Base-by-base conservation (phyloP, 2,329 filamentous ascomycete genomes). In the Trichoderma sp. region DNA sequence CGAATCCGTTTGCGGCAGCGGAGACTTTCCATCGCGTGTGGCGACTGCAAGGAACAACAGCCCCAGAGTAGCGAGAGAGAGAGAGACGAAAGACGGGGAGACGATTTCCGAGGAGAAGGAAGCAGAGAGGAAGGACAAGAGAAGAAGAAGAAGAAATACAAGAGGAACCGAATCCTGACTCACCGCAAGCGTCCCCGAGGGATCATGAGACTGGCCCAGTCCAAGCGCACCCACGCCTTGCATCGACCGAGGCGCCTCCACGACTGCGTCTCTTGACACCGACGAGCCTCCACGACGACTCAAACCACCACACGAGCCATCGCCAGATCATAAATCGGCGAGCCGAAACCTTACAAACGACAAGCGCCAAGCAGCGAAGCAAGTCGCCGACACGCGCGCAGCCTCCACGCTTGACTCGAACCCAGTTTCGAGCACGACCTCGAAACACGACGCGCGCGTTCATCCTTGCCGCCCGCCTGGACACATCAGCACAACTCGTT, bases 191-290 rank as follows among this genome's bases (percentile, higher is more conserved):
- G 5, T 28, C 24, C 47, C 30, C 28, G 26, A 50, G 57, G 52
- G 63, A 65, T 45, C 57, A 65, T 65, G 63, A 43, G 63, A 65
- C 55, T n/a, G 34, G 48, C 48, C 55, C 45, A 48, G 54, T 26
- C 45, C 14, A 26, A 60, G 50, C 50, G 30, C 50, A 52, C 4
- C 26, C 17, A 30, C 47, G 41, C 61, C 64, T 58, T 61, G 26
- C 51, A 60, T 34, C 54, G 43, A 60, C 56, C 64, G 28, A 62
- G 63, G 64, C 58, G 59, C 59, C 64, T 64, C 60, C 30, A 60
- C 64, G 64, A 66, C 55, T 47, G 51, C 44, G 39, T 62, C 28
- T 61, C 60, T 21, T 62, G 56, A 66, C 55, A 47, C 26, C 62
- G 47, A 63, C 12, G 39, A 10, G 26, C 34, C n/a, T 26, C 24